These are phyloP conservation scores for Podosphaera leucotricha DNA, from an alignment of 2,329 filamentous ascomycete species.

Conservation along the genomic window DNA sequence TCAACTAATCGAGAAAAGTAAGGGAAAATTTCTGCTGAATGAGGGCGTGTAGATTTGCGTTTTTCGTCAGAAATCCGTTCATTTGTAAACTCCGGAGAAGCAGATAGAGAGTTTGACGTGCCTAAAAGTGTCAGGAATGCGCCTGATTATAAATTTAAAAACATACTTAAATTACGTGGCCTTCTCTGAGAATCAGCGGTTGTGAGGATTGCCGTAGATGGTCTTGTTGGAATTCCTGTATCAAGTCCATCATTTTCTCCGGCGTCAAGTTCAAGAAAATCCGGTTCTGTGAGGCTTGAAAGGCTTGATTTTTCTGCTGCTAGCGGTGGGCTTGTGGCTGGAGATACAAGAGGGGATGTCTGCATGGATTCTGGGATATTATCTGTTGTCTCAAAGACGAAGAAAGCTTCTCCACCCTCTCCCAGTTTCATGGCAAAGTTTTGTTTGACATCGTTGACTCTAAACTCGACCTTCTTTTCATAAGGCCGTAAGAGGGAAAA, in stretches of 20 bases:
- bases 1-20: constrained; percentile 20
- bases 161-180: constrained; percentile 13
- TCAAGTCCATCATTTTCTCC: constrained; percentile 18
- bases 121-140: constrained; percentile 9
- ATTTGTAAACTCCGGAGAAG: constrained; percentile 26
- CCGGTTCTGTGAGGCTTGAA: constrained; percentile 38
- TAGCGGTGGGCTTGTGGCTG: constrained; percentile 61
- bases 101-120: constrained; percentile 25
- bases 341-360: constrained; percentile 82
- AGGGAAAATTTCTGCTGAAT: constrained; percentile 31
- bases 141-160: neutral
- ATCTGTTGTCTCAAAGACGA: constrained; percentile 88
- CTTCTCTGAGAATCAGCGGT: constrained; percentile 13
- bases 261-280: constrained; percentile 38
- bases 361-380: constrained; percentile 82
- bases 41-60: constrained; percentile 24
- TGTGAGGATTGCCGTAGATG: constrained; percentile 22
- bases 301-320: constrained; percentile 21
- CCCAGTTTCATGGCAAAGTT: constrained; percentile 96
- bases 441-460: constrained; percentile 77
- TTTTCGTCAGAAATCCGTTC: constrained; percentile 26
- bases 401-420: constrained; percentile 93
- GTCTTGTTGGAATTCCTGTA: constrained; percentile 20
- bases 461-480: constrained; percentile 98
- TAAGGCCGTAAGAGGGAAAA: constrained; percentile 86